These are phyloP conservation scores for Termitomyces sp. DNA, from an alignment of 768 basidiomycete species.

Conservation along the genomic window DNA sequence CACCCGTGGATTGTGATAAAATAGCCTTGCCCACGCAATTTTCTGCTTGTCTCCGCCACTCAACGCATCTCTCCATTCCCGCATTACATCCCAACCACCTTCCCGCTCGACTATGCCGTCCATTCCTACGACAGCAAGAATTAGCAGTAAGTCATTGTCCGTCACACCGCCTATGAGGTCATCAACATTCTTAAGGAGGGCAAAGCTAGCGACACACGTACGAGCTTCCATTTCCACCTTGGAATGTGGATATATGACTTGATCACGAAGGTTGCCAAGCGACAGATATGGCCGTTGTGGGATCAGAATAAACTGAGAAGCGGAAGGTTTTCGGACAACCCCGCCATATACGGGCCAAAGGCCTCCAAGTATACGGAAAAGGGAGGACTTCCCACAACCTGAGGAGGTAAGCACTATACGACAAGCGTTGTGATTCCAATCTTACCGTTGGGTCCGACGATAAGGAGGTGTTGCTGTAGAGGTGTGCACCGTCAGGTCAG, in stretches of 20 bases:
- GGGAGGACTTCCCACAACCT: constrained; percentile 86
- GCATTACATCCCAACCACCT: constrained; percentile 90
- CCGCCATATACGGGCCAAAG: constrained; percentile 91
- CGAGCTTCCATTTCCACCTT: constrained; percentile 74
- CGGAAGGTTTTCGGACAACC: constrained; percentile 83
- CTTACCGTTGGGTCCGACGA: constrained; percentile 91
- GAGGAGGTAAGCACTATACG: background rate
- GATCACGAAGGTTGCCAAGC: constrained; percentile 90
- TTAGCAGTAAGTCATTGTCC: constrained; percentile 68
- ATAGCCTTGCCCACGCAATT: constrained; percentile 94
- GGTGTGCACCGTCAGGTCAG: constrained; percentile 8
- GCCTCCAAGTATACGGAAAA: constrained; percentile 95
- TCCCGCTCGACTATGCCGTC: constrained; percentile 84
- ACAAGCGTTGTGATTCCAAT: background rate
- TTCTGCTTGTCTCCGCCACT: constrained; percentile 97
- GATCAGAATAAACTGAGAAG: constrained; percentile 88
- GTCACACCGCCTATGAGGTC: constrained; percentile 56
- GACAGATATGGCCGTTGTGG: constrained; percentile 97
- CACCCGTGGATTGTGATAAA: constrained; percentile 93
- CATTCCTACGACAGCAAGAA: constrained; percentile 82
- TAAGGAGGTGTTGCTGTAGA: constrained; percentile 81
- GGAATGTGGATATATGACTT: constrained; percentile 93
- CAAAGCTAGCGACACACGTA: constrained; percentile 32
- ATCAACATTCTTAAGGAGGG: background rate
- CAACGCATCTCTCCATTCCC: constrained; percentile 91